Base-by-base conservation (phyloP, 257 asterid genomes). In the Jacaranda copaia region DNA sequence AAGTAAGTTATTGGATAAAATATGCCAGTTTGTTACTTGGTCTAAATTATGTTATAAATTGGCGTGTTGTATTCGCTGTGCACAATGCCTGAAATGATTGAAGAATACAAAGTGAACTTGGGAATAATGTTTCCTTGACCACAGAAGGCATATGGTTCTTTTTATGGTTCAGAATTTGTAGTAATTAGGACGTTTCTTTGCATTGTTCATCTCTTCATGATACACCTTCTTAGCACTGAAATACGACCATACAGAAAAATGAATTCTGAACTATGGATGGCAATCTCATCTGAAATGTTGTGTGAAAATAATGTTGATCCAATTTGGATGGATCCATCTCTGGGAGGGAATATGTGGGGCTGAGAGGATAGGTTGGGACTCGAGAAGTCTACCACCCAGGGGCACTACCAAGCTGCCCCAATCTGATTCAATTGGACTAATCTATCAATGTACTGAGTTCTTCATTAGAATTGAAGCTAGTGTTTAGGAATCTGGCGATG, bases 61-160 rank as follows among this genome's bases (percentile, higher is more conserved):
- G 5, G 13, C 49, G 13, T 46, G 45, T 12, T 68, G 32, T 39
- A 0, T 49, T 77, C 46, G 2, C 70, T 12, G 16, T 51, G 76
- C 63, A 40, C 42, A 62, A 64, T 53, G 72, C 68, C 15, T 71
- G 19, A 46, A 25, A 72, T 61, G 38, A 18, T 20, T 64, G 68
- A 46, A 56, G 78, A 65, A 51, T 56, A 1, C 1, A 4, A 60
- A 19, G 52, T 59, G 25, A 52, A 68, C 61, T 63, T 46, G 52
- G 38, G 69, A 20, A 42, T 49, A 42, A 15, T 53, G 53, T 49
- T 13, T 65, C 14, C 25, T 45, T 38, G 63, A 70, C 73, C 74
- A 40, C 12, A 79, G 35, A 72, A 75, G 72, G 65, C 83, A 48
- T 42, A 49, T 39, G 57, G 61, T 75, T 59, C 18, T 14, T 48